Evolutionary conservation across 306 rosid genomes (phyloP), one percentile per base, ranked within the genome.

Genomic region (Lathyrus oleraceus): DNA sequence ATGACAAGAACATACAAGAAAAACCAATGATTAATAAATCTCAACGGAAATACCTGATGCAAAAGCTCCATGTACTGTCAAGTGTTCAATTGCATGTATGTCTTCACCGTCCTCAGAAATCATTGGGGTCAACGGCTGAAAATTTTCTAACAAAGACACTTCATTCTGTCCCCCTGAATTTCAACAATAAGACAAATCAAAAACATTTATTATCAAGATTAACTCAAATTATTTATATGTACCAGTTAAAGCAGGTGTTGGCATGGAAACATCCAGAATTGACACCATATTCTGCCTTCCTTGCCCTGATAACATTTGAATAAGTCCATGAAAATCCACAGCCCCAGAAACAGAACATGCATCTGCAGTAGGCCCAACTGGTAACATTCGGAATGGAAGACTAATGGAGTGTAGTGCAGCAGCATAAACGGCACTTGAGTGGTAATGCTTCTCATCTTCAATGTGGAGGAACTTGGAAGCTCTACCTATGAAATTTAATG

Each of bases 371-470:
- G 97, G 96, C 36, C 93, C 88, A 70, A 69, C 80, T 5, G 92
- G 84, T 74, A 75, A 83, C 91, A 93, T 86, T 71, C 91, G 88
- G 59, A 93, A 90, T 43, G 97, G 96, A 49, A 90, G 87, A 75
- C 91, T 87, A 60, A 88, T 76, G 56, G 96, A 81, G 75, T 90
- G 97, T 66, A 93, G 74, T 30, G 97, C 76, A 73, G 96, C 85
- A 65, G 93, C 95, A 79, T 93, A 93, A 61, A 76, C 90, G 53
- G 96, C 91, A 72, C 96, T 90, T 70, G 87, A 82, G 82, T 93
- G 97, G 79, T 88, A 90, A 56, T 85, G 87, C 76, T 82, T 88
- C 49, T 53, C 86, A 79, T 90, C 89, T 62, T 84, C 83, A 78
- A 90, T 43, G 69, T 65, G 59, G 71, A 93, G 91, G 79, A 73